Conservation (phyloP, 73 alveolate genomes). For the Paramecium bursaria region DNA sequence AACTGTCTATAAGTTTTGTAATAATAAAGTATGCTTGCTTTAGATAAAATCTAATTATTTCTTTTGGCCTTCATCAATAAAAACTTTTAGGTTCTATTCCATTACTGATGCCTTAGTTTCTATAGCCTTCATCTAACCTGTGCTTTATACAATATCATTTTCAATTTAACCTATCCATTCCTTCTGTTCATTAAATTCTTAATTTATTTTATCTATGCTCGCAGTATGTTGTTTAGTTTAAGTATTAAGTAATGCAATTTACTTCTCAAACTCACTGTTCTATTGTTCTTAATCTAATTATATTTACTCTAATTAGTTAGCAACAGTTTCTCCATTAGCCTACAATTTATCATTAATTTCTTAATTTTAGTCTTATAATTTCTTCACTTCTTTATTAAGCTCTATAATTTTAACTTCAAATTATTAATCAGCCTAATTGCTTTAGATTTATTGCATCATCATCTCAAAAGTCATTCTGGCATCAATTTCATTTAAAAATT, state of each 20-base stretch:
- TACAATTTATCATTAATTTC: conserved; percentile 22
- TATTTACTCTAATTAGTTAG: conserved; percentile 21
- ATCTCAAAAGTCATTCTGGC: conserved; percentile 40
- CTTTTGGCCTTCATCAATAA: no score
- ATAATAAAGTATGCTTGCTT: no score
- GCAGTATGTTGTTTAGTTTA: no score
- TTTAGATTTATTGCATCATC: neutral
- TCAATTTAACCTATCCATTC: neutral
- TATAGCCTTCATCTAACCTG: no score
- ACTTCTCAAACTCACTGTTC: neutral
- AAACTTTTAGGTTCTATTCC: no score
- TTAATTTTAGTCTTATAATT: neutral
- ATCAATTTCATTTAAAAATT: conserved; percentile 54
- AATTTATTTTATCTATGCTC: no score
- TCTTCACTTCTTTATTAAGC: neutral
- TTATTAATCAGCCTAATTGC: neutral
- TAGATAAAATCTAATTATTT: no score
- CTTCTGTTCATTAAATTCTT: neutral
- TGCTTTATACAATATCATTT: neutral
- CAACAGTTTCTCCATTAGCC: neutral
- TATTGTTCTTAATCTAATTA: conserved; percentile 45
- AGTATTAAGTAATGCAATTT: no score
- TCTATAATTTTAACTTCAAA: neutral
- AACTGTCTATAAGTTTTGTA: no score
- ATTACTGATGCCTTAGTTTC: no score